Percentiles rank a stretch among this genome's conserved stretches.
Evolutionary conservation across 768 basidiomycete species (phyloP).

Genomic region (Strobilomyces dryophilus): DNA sequence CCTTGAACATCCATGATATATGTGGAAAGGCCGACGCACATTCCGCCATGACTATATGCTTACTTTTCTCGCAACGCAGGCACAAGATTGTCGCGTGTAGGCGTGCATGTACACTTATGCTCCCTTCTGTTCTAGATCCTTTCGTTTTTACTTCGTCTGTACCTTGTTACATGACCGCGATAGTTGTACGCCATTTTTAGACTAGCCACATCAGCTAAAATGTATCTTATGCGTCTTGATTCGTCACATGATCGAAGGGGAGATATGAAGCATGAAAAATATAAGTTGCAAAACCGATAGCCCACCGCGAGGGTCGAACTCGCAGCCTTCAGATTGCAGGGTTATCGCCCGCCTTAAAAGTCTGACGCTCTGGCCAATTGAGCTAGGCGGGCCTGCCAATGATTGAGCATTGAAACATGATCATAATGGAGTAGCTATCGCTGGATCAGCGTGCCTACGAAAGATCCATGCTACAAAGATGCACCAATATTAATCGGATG

Average conservation of each 20-base stretch:
- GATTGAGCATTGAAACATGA: accelerated
- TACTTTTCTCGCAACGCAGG: slow-evolving; percentile 5
- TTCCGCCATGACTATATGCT: slow-evolving; percentile 16
- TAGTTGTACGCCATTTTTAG: slow-evolving; percentile 19
- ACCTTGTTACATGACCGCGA: slow-evolving; percentile 14
- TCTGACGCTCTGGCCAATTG: slow-evolving; percentile 63
- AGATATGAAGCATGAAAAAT: neutral
- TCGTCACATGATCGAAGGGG: neutral
- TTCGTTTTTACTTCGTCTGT: slow-evolving; percentile 11
- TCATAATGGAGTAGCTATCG: too few relatives aligned
- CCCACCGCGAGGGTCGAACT: slow-evolving; percentile 85
- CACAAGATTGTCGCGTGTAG: slow-evolving; percentile 4
- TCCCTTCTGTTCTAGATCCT: slow-evolving; percentile 6
- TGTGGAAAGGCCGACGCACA: slow-evolving; percentile 17
- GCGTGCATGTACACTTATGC: slow-evolving; percentile 7
- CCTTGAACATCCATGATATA: slow-evolving; percentile 19
- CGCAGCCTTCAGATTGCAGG: slow-evolving; percentile 71
- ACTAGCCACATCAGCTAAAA: slow-evolving; percentile 14
- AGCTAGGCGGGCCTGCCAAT: slow-evolving; percentile 47
- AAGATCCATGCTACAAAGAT: too few relatives aligned
- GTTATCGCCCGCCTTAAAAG: slow-evolving; percentile 34
- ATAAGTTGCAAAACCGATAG: slow-evolving; percentile 34
- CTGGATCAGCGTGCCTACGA: too few relatives aligned
- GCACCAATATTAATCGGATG: too few relatives aligned
- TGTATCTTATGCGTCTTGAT: slow-evolving; percentile 12